Conservation (phyloP, 2,329 filamentous ascomycete species). For the Macrophomina phaseolina region DNA sequence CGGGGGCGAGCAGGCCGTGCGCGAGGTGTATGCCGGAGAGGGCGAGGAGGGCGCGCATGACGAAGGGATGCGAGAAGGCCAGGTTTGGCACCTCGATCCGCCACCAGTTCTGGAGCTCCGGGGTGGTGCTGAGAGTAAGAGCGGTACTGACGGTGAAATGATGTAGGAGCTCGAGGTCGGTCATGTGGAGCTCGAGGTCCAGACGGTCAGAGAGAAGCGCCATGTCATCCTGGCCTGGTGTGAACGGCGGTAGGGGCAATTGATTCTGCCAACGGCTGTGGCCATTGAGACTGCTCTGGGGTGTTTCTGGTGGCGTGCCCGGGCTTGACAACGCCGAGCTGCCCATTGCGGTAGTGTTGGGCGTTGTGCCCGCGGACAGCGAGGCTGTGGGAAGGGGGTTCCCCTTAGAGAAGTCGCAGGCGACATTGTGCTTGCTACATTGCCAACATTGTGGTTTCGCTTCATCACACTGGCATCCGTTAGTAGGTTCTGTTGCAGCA, state of each 20-base stretch:
- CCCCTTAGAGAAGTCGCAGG: conserved; percentile 34
- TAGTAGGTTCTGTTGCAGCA: background rate
- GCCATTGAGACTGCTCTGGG: background rate
- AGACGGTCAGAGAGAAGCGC: background rate
- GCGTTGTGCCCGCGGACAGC: conserved; percentile 13
- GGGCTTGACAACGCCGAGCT: conserved; percentile 2
- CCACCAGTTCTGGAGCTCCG: conserved; percentile 33
- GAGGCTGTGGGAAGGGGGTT: background rate
- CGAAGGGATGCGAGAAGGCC: conserved; percentile 50
- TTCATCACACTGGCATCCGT: conserved; percentile 38
- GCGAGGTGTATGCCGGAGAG: conserved; percentile 53
- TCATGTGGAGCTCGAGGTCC: conserved; percentile 9
- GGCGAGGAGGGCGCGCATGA: conserved; percentile 52
- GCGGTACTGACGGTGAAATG: conserved; percentile 40
- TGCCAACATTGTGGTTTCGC: conserved; percentile 38
- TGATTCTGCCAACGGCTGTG: background rate
- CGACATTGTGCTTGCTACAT: conserved; percentile 38
- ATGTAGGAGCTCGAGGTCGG: conserved; percentile 39
- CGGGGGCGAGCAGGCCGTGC: conserved; percentile 36
- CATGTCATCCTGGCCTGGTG: background rate
- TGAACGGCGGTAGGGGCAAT: background rate
- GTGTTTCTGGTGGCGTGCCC: background rate
- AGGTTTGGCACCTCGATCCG: conserved; percentile 37
- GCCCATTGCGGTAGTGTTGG: background rate
- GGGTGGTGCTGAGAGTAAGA: conserved; percentile 32